Evolutionary conservation across 1,284 basidiomycete species (phyloP), one percentile per base, ranked within the genome.

Genomic region (Ceratobasidium theobromae): DNA sequence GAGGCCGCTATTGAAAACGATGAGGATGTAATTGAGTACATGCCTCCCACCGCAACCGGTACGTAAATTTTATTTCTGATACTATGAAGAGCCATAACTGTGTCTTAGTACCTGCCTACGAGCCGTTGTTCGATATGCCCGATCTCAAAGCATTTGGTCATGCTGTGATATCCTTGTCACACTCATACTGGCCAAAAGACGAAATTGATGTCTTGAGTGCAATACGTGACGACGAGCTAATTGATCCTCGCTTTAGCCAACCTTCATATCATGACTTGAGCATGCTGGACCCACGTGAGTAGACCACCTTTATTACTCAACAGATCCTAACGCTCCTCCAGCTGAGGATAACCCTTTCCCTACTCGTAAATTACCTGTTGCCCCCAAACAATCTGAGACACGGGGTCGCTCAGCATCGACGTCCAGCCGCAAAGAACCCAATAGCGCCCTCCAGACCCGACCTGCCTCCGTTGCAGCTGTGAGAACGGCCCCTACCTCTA

Each of bases 11-110:
- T 83, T 49, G 69, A 71, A 28, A 70, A 71, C 21, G 84, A 84
- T 68, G 78, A 79, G 60, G 86, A 86, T 70, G 89, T 91, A 73
- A 79, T 91, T 40, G 89, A 92, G 73, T 91, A 89, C 72, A 86
- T 87, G 82, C 81, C 89, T 30, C 89, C 89, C 4, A 87, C 85
- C 69, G 82, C 82, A 6, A 76, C 83, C 18, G 82, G 88, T 89
- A 70, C 69, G 83, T 76, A 53, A 41, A 65, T 41, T 14, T 40
- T 40, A 6, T 38, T 18, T 38, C 12, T 33, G 12, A 25, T 1
- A 53, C 14, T 52, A 23, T 32, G 14, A 16, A n/a, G 12, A 38
- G 14, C 45, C 18, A 67, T 53, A 28, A 30, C 54, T 67, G 3
- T 51, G 43, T 2, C 32, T 2, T 64, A 43, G 43, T 60, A 12